These are phyloP conservation scores for Cinchona pubescens DNA, from an alignment of 257 asterid genomes.

Conservation along the genomic window DNA sequence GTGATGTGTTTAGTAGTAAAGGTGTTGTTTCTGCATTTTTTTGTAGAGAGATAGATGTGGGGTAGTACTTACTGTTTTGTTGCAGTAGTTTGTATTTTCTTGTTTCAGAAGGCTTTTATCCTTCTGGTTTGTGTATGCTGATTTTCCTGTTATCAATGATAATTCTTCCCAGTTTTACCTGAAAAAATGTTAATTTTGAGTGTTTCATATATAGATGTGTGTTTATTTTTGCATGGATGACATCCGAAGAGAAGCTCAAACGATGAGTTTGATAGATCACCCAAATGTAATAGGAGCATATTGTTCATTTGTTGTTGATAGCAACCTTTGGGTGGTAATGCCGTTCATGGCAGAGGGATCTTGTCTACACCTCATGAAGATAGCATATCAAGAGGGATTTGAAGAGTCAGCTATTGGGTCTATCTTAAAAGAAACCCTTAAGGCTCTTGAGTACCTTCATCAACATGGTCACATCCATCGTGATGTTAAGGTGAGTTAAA, in stretches of 20 bases:
- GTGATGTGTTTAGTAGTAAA: too few relatives aligned
- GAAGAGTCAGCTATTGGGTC: slow-evolving; percentile 89
- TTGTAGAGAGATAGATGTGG: too few relatives aligned
- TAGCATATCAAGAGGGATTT: slow-evolving; percentile 92
- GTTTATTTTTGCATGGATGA: slow-evolving; percentile 68
- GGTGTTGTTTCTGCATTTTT: too few relatives aligned
- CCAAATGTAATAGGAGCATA: slow-evolving; percentile 85
- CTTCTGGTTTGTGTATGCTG: too few relatives aligned
- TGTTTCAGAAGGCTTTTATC: too few relatives aligned
- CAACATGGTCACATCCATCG: slow-evolving; percentile 96
- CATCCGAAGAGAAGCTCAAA: slow-evolving; percentile 96
- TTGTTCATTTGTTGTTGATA: slow-evolving; percentile 94
- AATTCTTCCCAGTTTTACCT: too few relatives aligned
- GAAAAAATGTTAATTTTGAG: neutral
- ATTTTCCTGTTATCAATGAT: too few relatives aligned
- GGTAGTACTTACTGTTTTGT: too few relatives aligned
- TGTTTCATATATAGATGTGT: neutral
- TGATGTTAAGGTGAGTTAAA: slow-evolving; percentile 72
- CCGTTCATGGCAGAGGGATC: slow-evolving; percentile 99
- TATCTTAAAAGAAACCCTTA: slow-evolving; percentile 90
- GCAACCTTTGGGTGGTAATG: slow-evolving; percentile 97
- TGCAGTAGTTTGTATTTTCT: too few relatives aligned
- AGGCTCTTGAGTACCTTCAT: slow-evolving; percentile 95
- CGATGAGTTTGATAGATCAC: slow-evolving; percentile 88
- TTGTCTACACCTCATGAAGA: slow-evolving; percentile 96